phyloP scores from a whole-genome alignment of 2,329 filamentous ascomycete genomes.

The Rasamsonia emersonii region DNA sequence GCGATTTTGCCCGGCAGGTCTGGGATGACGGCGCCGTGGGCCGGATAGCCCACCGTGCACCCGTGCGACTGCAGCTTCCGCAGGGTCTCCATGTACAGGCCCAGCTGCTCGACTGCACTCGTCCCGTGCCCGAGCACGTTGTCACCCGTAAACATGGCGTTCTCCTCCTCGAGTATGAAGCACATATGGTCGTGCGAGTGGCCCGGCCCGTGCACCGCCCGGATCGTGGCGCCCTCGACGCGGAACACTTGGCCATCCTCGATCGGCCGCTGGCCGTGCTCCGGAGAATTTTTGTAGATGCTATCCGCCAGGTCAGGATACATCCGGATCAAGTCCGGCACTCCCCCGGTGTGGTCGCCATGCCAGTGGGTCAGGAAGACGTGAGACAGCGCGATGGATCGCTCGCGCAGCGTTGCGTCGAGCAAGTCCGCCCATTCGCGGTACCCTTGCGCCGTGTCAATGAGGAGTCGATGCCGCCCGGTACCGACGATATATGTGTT shows the following conservation, averaged over 20 bases:
- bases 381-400: constrained; percentile 29
- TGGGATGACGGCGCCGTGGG: constrained; percentile 34
- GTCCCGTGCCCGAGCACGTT: constrained; percentile 60
- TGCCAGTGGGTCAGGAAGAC: constrained; percentile 39
- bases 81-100: constrained; percentile 28
- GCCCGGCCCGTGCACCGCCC: constrained; percentile 47
- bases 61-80: constrained; percentile 23
- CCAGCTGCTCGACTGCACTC: constrained; percentile 32
- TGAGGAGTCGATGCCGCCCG: constrained; percentile 23
- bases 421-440: constrained; percentile 30
- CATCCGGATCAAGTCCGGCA: constrained; percentile 28
- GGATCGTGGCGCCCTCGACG: constrained; percentile 33
- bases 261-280: constrained; percentile 24
- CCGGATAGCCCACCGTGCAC: constrained; percentile 37
- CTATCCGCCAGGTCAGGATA: constrained; percentile 18
- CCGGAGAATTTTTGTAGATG: constrained; percentile 32
- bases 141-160: constrained; percentile 72
- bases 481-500: constrained; percentile 35
- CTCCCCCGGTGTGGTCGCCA: constrained; percentile 36
- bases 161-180: constrained; percentile 62
- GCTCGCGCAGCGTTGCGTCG: constrained; percentile 18
- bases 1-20: constrained; percentile 33
- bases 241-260: constrained; percentile 28
- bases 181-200: constrained; percentile 70
- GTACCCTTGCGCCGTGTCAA: constrained; percentile 29